Conservation (phyloP, 2,329 filamentous ascomycete species). For the Fusarium aywerte region DNA sequence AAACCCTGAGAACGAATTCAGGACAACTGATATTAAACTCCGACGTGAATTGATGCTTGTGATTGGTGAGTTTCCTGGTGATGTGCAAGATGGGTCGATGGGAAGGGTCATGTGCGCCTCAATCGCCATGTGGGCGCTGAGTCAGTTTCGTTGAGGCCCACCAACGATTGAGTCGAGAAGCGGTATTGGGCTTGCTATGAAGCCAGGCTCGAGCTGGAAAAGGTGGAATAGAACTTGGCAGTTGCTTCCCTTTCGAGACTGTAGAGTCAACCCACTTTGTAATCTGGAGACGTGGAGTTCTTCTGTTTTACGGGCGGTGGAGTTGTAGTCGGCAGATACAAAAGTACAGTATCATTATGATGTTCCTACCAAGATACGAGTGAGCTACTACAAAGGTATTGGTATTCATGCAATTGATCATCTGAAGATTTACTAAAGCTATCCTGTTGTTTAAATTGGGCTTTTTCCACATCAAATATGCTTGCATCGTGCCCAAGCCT, state of each 20-base stretch:
- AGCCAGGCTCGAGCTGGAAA: not conserved
- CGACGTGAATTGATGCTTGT: constrained; percentile 5
- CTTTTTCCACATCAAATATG: not conserved
- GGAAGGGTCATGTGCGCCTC: constrained; percentile 19
- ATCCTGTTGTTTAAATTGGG: not conserved
- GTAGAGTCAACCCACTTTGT: not conserved
- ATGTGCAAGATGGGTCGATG: constrained; percentile 17
- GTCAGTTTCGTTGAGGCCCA: constrained; percentile 22
- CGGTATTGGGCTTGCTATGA: constrained; percentile 33
- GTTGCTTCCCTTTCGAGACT: not conserved
- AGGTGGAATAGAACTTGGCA: not conserved
- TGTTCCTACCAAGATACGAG: not conserved
- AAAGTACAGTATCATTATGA: not conserved
- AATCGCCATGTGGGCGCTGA: constrained; percentile 3
- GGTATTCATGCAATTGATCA: not conserved
- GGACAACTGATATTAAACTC: not conserved
- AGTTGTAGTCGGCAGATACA: not conserved
- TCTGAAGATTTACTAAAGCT: not conserved
- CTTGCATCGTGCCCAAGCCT: not conserved
- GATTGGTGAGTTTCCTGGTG: constrained; percentile 21
- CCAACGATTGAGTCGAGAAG: constrained; percentile 1
- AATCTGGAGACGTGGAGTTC: not conserved
- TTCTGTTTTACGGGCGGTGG: not conserved
- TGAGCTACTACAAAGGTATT: not conserved
- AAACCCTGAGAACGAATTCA: not conserved